Conservation (phyloP, 2,329 filamentous ascomycete species). For the Botrytis galanthina region DNA sequence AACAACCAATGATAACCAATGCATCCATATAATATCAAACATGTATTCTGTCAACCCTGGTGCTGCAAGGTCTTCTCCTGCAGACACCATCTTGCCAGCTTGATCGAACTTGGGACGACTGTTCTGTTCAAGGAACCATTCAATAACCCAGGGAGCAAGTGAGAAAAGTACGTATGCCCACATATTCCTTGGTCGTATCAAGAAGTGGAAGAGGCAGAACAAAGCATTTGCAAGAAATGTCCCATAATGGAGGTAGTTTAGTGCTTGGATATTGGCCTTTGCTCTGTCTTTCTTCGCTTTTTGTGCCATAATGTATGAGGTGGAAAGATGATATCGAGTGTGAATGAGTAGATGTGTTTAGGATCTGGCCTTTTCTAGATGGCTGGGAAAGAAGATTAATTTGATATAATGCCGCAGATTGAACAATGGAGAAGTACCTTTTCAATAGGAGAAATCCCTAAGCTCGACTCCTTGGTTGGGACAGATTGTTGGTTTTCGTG, state of each 20-base stretch:
- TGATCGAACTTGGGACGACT: conserved; percentile 72
- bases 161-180: conserved; percentile 71
- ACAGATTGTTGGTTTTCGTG: neutral
- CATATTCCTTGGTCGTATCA: conserved; percentile 60
- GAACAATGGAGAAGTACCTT: neutral
- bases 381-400: neutral
- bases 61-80: conserved; percentile 85
- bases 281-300: conserved; percentile 54
- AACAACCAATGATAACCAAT: conserved; percentile 73
- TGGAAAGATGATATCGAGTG: neutral
- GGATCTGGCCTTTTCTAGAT: conserved; percentile 14
- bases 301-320: conserved; percentile 35
- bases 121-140: conserved; percentile 81
- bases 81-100: conserved; percentile 54
- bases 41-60: conserved; percentile 93
- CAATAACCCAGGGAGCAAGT: conserved; percentile 71
- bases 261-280: conserved; percentile 71
- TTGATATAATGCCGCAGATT: neutral
- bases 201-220: conserved; percentile 70
- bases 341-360: conserved; percentile 1
- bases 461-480: neutral
- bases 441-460: neutral
- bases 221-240: conserved; percentile 68
- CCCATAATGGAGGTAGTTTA: conserved; percentile 80
- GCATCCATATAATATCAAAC: conserved; percentile 97